Evolutionary conservation across 441 rosid genomes (phyloP), one percentile per base, ranked within the genome.

Genomic region (Bruguiera hainesii): DNA sequence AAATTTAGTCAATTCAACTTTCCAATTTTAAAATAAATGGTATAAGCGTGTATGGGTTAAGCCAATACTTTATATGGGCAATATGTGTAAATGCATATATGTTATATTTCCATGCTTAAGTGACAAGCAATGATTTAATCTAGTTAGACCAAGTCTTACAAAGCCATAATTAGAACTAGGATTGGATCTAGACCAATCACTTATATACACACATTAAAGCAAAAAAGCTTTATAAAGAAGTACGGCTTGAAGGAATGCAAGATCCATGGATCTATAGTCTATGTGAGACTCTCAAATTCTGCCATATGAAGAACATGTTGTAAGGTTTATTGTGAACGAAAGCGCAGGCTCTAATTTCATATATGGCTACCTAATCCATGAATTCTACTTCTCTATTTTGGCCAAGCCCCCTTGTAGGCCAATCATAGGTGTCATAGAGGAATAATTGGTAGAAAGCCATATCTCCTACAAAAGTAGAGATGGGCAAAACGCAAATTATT

Each of bases 141-240:
- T 61, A 61, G 46, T 52, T 53, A 64, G 31, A 70, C 53, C 59
- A 67, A 68, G 59, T 46, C 71, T 71, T 60, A 21, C 55, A 68
- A 60, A 56, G 56, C 37, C 63, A 76, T 79, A 76, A 77, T 74
- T 60, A 71, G 57, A 57, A 61, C 64, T 67, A 31, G 73, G 80
- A 76, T 81, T 63, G 75, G 83, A 78, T 79, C 74, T 31, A 18
- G 75, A 70, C 88, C 84, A 80, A 76, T 77, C 80, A 73, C 76
- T 72, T 72, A 50, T 64, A 68, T 49, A 37, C 60, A 61, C 15
- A 69, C 33, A 49, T 13, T 20, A 53, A 15, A 71, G 67, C 61
- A 75, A 67, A 16, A 18, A 37, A 56, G 19, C 60, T 19, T 9
- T n/a, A 65, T 71, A 72, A 15, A 56, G 28, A 42, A 51, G 9